Base-by-base conservation (phyloP, 164 flowering plant species). In the Warburgia ugandensis region DNA sequence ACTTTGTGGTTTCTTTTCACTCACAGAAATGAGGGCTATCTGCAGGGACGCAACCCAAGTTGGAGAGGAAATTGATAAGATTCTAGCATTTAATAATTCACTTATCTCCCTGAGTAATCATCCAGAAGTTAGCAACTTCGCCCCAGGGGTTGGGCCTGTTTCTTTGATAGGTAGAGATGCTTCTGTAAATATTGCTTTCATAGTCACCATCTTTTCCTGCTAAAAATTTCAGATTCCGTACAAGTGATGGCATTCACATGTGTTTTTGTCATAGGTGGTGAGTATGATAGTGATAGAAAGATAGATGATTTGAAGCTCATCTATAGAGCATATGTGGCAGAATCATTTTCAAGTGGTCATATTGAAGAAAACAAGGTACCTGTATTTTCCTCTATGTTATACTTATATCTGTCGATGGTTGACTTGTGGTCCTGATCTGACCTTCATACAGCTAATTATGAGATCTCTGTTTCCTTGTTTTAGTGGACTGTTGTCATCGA, bases 281-380 rank as follows among this genome's bases (percentile, higher is more conserved):
- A 86, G 21, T 89, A 73, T 77, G 97, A 84, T 48, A 66, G 64
- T 51, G 95, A 83, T 61, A 75, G 81, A 58, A 94, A 77, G 67
- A 77, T 77, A 52, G 88, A 81, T 67, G 97, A 94, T 60, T 65
- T 94, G 72, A 94, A 89, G 69, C 85, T 83, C 28, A 86, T 89
- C 5, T 94, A 77, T 50, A 74, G 88, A 72, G 76, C 95, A 29
- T 94, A 82, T 72, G 71, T 76, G 37, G 42, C 81, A 43, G 94
- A 89, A 66, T 64, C 90, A 40, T 63, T 84, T 48, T 80, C 97
- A 8, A 52, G 71, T 71, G 97, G 97, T 26, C 78, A 63, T 44
- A 68, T 94, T 65, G 88, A 77, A 58, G 84, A 83, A 52, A 69
- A 60, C 51, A 86, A 86, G 96, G 99, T 94, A 52, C 58, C 26